Conservation (phyloP, 495 filamentous ascomycete species). For the Penicillium maclennaniae region DNA sequence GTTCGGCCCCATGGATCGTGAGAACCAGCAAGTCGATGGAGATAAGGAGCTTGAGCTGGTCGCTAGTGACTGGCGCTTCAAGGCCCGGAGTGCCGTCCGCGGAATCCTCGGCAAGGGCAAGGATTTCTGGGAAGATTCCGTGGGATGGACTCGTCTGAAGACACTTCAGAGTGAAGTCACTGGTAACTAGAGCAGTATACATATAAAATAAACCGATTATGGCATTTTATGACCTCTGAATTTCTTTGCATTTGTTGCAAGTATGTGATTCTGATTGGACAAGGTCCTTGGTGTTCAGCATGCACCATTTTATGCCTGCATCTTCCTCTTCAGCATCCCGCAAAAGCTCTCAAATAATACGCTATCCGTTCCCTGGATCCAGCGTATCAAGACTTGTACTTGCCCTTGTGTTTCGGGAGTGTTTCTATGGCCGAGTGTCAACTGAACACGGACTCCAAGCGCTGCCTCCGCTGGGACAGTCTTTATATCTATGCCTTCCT, state of each 20-base stretch:
- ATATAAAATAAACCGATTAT: not conserved
- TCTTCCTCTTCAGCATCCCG: conserved; percentile 66
- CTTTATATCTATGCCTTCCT: conserved; percentile 25
- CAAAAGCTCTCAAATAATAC: conserved; percentile 86
- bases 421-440: conserved; percentile 27
- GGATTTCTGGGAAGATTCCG: conserved; percentile 74
- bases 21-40: conserved; percentile 24
- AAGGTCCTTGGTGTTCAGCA: no score
- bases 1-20: conserved; percentile 38
- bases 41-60: conserved; percentile 39
- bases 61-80: conserved; percentile 71
- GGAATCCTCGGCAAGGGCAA: conserved; percentile 79
- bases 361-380: conserved; percentile 71
- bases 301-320: conserved; percentile 18
- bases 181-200: conserved; percentile 26
- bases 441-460: conserved; percentile 46
- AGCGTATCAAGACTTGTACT: conserved; percentile 53
- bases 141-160: conserved; percentile 64
- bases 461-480: conserved; percentile 21
- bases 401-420: conserved; percentile 15
- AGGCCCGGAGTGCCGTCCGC: conserved; percentile 76
- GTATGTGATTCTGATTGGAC: not conserved
- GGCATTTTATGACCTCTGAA: not conserved
- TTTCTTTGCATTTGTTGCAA: not conserved
- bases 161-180: conserved; percentile 41